These are phyloP conservation scores for Flaveria linearis DNA, from an alignment of 129 eudicot species.

Conservation along the genomic window DNA sequence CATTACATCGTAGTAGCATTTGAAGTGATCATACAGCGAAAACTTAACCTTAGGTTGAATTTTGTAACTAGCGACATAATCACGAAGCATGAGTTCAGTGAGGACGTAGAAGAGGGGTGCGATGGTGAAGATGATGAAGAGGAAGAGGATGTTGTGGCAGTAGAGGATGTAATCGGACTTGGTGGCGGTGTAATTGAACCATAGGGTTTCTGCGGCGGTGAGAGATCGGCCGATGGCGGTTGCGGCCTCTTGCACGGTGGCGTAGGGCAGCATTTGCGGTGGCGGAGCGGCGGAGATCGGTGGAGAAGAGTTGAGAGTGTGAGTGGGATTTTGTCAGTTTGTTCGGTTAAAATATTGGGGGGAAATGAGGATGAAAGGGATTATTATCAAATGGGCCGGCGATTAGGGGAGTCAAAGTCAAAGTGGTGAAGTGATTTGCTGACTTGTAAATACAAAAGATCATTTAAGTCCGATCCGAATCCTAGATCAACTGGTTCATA, in stretches of 20 bases:
- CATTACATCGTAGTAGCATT: slow-evolving; percentile 64
- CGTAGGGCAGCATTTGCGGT: slow-evolving; percentile 58
- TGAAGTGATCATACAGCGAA: slow-evolving; percentile 43
- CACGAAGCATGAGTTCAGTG: slow-evolving; percentile 35
- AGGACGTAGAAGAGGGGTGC: slow-evolving; percentile 57
- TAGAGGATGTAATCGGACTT: slow-evolving; percentile 74
- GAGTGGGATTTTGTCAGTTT: no score
- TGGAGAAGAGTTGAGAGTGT: no score
- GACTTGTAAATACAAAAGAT: no score
- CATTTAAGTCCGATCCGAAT: no score
- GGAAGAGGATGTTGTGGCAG: slow-evolving; percentile 78
- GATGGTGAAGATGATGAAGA: slow-evolving; percentile 52
- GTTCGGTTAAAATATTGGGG: no score
- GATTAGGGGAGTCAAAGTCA: no score
- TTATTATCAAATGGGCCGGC: no score
- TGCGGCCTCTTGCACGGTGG: slow-evolving; percentile 55
- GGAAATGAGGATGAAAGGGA: no score
- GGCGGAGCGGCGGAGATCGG: background rate
- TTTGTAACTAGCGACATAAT: slow-evolving; percentile 42
- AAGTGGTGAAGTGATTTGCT: no score
- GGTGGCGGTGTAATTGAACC: slow-evolving; percentile 73
- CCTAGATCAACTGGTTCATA: no score
- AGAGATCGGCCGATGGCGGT: slow-evolving; percentile 55
- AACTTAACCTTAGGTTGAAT: slow-evolving; percentile 71
- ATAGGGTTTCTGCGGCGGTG: slow-evolving; percentile 57